Percentiles rank a stretch among this genome's conserved stretches.
phyloP scores from a whole-genome alignment of 225 moss, liverwort and hornwort genomes.

The Sphagnum contortum region DNA sequence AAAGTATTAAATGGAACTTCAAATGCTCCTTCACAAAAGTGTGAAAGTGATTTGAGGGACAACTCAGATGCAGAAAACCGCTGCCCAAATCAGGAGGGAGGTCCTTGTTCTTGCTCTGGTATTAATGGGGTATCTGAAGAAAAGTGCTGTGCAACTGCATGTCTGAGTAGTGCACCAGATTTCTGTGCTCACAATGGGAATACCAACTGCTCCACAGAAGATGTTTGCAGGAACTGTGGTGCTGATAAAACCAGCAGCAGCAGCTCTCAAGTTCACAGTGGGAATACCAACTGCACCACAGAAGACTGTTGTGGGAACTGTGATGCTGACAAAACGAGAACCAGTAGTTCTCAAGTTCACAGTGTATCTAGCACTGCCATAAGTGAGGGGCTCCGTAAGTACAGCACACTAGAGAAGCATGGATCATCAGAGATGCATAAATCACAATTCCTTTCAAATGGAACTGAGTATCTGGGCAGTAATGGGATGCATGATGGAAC shows the following conservation, averaged over 20 bases:
- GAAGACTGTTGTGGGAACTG: neutral
- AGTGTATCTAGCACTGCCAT: too few relatives aligned
- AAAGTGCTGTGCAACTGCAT: too few relatives aligned
- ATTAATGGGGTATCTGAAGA: constrained; percentile 1
- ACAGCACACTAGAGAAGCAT: constrained; percentile 12
- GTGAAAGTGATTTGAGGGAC: constrained; percentile 17
- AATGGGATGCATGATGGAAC: constrained; percentile 16
- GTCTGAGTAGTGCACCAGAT: neutral
- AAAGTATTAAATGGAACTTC: constrained; percentile 18
- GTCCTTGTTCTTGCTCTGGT: constrained; percentile 27
- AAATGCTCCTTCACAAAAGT: constrained; percentile 19
- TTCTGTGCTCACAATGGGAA: constrained; percentile 16
- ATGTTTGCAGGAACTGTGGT: constrained; percentile 6
- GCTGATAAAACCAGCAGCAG: constrained; percentile 9
- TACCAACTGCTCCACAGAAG: constrained; percentile 10
- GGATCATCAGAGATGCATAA: constrained; percentile 35
- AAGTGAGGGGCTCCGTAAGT: too few relatives aligned
- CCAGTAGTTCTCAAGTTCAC: too few relatives aligned
- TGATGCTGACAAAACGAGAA: too few relatives aligned
- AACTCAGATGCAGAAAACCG: constrained; percentile 5
- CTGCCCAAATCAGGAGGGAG: constrained; percentile 13
- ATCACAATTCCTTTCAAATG: constrained; percentile 10
- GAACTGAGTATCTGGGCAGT: too few relatives aligned
- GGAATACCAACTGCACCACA: constrained; percentile 10
- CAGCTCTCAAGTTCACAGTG: constrained; percentile 28